Percentiles rank a stretch among this genome's conserved stretches.
Conservation (phyloP, 306 rosid species). For the Pyrus pyrifolia region DNA sequence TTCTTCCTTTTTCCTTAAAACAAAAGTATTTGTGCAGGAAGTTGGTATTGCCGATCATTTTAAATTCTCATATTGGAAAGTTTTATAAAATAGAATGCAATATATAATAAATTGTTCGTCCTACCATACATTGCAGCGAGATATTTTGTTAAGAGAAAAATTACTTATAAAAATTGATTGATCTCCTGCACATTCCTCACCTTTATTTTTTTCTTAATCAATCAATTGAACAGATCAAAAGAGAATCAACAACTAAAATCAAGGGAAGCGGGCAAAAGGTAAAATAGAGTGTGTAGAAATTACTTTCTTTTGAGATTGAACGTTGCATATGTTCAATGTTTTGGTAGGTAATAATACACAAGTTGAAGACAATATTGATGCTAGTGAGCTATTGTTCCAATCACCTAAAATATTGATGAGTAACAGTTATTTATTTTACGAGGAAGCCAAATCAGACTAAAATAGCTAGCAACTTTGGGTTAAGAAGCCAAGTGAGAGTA, state of each 20-base stretch:
- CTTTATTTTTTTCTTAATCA: too few species aligned
- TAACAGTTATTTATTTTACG: neutral
- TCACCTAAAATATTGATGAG: neutral
- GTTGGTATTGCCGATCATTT: neutral
- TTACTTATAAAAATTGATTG: too few species aligned
- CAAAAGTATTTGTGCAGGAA: neutral
- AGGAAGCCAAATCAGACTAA: constrained; percentile 51
- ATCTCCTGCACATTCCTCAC: neutral
- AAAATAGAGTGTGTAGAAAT: too few species aligned
- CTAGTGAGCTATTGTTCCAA: too few species aligned
- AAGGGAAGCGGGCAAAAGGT: too few species aligned
- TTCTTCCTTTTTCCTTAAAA: neutral
- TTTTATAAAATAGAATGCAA: too few species aligned
- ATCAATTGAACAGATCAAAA: neutral
- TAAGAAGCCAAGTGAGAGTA: neutral
- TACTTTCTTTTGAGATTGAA: neutral
- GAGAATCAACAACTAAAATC: neutral
- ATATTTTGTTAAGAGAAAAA: too few species aligned
- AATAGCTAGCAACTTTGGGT: constrained; percentile 13
- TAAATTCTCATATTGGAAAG: too few species aligned
- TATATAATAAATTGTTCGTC: neutral
- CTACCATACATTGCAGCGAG: neutral
- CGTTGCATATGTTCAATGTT: too few species aligned
- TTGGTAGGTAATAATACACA: too few species aligned
- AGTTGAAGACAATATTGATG: accelerated